Base-by-base conservation (phyloP, 179 eudicot species). In the Amaranthus tricolor region DNA sequence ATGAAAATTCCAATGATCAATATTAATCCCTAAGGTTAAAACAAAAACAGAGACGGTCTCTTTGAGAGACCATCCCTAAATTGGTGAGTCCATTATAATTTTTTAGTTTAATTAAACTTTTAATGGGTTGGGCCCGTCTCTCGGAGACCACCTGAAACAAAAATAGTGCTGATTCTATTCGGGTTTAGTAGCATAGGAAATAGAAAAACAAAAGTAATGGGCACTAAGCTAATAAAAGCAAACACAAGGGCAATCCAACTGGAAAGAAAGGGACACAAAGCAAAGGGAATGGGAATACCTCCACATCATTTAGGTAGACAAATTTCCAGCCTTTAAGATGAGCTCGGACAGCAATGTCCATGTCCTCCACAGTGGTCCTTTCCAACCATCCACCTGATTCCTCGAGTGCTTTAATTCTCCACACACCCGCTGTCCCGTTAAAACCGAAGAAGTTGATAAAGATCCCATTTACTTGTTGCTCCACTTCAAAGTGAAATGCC, bases 381-480 rank as follows among this genome's bases (percentile, higher is more conserved):
- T 96, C 99, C 81, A 96, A 78, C 99, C 99, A 66, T 84, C 88
- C 96, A 75, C 99, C 99, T 3, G 97, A 91, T 12, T 91, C 99
- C 72, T 93, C 98, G 69, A 96, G 86, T 11, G 99, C 96, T 86
- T 91, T 96, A 53, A 91, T 89, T 76, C 99, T 84, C 99, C 99
- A 96, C 51, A 96, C 99, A 64, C 99, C 98, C 5, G 99, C 99
- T 19, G 99, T 96, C 63, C 99, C 99, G 76, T 96, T 96, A 73
- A 96, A 96, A 76, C 99, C 99, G 47, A 96, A 96, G 85, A 96
- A 96, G 77, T 91, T 88, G 54, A 95, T 78, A 79, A 93, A 95
- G 83, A 89, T 85, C 9, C 97, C 99, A 72, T 95, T 95, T 67
- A 95, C 99, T 83, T 96, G 99, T 65, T 96, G 99, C 86, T 96